A percentile compares a stretch with the other conserved stretches of the same genome.
Conservation (phyloP, 2,329 filamentous ascomycete species). For the Thyridium curvatum region DNA sequence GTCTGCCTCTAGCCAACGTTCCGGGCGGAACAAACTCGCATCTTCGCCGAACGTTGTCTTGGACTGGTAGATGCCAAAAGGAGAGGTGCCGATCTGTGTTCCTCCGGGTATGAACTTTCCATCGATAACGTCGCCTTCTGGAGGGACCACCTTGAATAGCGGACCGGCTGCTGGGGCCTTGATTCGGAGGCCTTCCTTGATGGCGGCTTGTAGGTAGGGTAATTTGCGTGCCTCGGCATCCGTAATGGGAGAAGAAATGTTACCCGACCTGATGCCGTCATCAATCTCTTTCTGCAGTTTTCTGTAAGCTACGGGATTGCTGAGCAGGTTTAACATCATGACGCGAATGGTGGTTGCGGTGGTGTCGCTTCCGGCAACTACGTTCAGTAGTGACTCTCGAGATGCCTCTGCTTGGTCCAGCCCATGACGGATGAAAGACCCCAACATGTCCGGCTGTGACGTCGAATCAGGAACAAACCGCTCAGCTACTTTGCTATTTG, state of each 20-base stretch:
- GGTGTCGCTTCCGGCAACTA: constrained; percentile 43
- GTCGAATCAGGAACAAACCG: constrained; percentile 17
- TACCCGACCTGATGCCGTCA: not conserved
- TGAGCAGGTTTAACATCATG: constrained; percentile 17
- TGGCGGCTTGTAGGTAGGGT: constrained; percentile 9
- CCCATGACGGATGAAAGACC: constrained; percentile 32
- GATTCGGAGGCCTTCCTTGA: constrained; percentile 1
- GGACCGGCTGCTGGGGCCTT: not conserved
- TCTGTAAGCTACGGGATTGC: constrained; percentile 5
- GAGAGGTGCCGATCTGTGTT: constrained; percentile 35
- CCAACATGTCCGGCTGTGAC: constrained; percentile 27
- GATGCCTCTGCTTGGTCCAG: constrained; percentile 30
- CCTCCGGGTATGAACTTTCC: constrained; percentile 11
- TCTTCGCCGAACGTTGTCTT: constrained; percentile 28
- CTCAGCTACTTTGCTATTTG: constrained; percentile 23
- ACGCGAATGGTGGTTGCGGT: constrained; percentile 40
- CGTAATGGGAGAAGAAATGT: constrained; percentile 19
- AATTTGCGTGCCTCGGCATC: constrained; percentile 30
- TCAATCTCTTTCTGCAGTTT: constrained; percentile 10
- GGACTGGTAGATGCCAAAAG: constrained; percentile 31
- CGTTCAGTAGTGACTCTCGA: constrained; percentile 25
- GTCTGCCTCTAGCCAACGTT: constrained; percentile 32
- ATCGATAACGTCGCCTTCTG: not conserved
- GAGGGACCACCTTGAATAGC: constrained; percentile 1
- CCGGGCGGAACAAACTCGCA: constrained; percentile 33